Percentiles rank a stretch among this genome's conserved stretches.
Conservation (phyloP, 2,329 filamentous ascomycete species). For the Parascedosporium putredinis region DNA sequence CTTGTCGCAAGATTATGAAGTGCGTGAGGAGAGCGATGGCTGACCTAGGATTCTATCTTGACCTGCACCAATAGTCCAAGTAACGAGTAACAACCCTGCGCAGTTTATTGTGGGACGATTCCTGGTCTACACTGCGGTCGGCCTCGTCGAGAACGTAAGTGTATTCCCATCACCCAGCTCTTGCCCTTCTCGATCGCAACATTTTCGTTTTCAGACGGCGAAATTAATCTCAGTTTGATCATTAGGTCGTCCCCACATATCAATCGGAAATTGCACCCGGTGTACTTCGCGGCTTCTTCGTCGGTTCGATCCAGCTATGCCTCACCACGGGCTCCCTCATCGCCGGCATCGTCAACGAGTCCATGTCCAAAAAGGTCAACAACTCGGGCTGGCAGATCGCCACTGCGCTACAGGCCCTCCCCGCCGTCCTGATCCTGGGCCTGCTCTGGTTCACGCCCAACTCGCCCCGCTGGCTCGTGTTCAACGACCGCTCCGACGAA, state of each 20-base stretch:
- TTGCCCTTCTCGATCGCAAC: no score
- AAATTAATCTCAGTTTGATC: no score
- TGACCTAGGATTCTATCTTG: neutral
- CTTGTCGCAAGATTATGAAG: no score
- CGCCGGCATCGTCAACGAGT: constrained; percentile 14
- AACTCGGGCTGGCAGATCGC: no score
- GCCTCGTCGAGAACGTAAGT: neutral
- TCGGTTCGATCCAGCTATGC: constrained; percentile 8
- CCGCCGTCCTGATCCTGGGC: no score
- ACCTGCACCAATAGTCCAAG: neutral
- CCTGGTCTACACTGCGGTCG: neutral
- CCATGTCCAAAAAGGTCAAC: constrained; percentile 10
- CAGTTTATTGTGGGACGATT: neutral
- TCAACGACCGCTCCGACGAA: no score
- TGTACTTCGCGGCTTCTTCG: constrained; percentile 13
- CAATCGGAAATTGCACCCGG: constrained; percentile 11
- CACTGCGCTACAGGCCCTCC: no score
- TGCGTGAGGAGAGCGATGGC: neutral
- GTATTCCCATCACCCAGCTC: constrained; percentile 2
- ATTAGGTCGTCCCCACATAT: constrained; percentile 11
- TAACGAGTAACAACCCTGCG: neutral
- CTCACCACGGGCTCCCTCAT: constrained; percentile 13
- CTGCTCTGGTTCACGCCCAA: no score
- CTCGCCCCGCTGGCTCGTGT: no score
- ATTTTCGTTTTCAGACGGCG: no score